Conservation (phyloP, 2,329 filamentous ascomycete genomes). For the Aspergillus latus region DNA sequence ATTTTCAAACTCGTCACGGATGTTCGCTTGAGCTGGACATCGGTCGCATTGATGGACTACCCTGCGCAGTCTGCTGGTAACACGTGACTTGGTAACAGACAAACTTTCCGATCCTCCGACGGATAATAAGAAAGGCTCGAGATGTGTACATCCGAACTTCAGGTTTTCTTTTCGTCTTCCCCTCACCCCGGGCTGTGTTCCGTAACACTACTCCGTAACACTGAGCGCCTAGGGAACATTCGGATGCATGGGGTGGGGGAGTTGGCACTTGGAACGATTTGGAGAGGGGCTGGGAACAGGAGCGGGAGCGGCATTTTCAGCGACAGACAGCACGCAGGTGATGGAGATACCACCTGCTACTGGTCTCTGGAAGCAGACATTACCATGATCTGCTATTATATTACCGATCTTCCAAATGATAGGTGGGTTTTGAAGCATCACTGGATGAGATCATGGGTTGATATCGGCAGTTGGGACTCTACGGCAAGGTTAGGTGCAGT, state of each 20-base stretch:
- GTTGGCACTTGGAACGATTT: background rate
- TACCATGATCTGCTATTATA: background rate
- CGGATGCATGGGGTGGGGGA: background rate
- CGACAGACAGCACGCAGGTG: background rate
- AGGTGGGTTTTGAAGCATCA: background rate
- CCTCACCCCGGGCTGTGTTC: background rate
- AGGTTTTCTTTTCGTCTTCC: background rate
- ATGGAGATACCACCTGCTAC: background rate
- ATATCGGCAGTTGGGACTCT: background rate
- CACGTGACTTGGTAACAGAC: background rate
- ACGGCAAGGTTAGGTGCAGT: background rate
- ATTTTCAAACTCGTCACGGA: background rate
- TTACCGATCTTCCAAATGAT: background rate
- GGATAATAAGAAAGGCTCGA: background rate
- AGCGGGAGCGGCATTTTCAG: slow-evolving; percentile 6
- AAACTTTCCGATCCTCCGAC: background rate
- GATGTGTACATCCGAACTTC: background rate
- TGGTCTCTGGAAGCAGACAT: background rate
- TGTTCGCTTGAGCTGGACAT: background rate
- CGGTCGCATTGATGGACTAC: background rate
- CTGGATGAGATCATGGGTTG: background rate
- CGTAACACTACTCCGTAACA: background rate
- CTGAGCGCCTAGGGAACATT: background rate
- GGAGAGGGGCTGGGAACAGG: slow-evolving; percentile 2
- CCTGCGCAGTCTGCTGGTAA: no score